Evolutionary conservation across 192 early-diverging fungal species (phyloP), one percentile per base, ranked within the genome.

Genomic region (Allomyces arbusculus): DNA sequence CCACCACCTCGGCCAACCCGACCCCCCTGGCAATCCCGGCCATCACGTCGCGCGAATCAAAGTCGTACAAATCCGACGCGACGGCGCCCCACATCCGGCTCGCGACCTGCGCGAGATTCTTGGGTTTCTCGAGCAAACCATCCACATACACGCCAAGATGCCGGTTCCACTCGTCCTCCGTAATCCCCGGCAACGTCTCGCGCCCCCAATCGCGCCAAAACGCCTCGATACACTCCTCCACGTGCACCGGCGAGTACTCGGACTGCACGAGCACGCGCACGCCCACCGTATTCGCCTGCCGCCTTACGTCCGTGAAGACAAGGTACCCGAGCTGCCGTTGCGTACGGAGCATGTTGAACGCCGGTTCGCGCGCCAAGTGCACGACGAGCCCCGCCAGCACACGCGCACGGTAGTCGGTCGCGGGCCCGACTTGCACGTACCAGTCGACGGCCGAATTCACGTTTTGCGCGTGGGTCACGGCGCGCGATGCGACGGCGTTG

Each of bases 311-410:
- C 68, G 81, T 85, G 50, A 80, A 84, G 0, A 91, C 89, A 65
- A 87, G 73, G 69, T 88, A 87, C 2, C 89, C 89, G 11, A 90
- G 79, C 69, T 89, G 84, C 71, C 89, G 87, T 72, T 96, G 92
- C 20, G 95, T 98, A 24, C 95, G 81, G 63, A 98, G 75, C 68
- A 93, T 86, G 75, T 96, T 87, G 74, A 96, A 98, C 69, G 81
- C 88, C 33, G 92, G 91, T 71, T 98, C 94, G 62, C 87, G 78
- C 22, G 84, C 74, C 55, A 98, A 89, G 66, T 94, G 89, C 16
- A 84, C 80, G 64, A 91, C 67, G 61, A 98, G 79, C 44, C 80
- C 76, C 22, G 90, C 73, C 19, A 82, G 72, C 43, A 81, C 83
- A 33, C 92, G 87, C 28, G 83, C 72, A 23, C 76, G 69, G 40